phyloP scores from a whole-genome alignment of 2,329 filamentous ascomycete species.

The Ustilaginoidea virens region DNA sequence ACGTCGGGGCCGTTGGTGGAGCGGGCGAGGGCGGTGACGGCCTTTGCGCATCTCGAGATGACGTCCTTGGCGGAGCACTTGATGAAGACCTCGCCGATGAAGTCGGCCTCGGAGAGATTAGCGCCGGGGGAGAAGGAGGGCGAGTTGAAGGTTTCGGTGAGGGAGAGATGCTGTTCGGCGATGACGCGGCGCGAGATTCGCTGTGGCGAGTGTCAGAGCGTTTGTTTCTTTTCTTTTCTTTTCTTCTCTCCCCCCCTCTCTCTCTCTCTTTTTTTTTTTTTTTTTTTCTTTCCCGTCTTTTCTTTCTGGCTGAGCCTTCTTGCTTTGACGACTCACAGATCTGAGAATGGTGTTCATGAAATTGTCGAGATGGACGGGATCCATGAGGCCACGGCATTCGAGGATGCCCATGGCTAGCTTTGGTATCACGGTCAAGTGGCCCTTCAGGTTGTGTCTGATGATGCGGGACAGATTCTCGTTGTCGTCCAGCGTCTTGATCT shows the following conservation, averaged over 20 bases:
- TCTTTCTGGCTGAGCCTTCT: too few relatives aligned
- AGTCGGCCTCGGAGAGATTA: slow-evolving; percentile 58
- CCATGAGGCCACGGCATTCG: slow-evolving; percentile 74
- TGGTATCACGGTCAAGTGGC: slow-evolving; percentile 87
- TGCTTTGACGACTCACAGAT: slow-evolving; percentile 55
- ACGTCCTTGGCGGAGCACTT: slow-evolving; percentile 86
- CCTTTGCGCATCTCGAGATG: slow-evolving; percentile 64
- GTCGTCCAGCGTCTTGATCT: slow-evolving; percentile 73
- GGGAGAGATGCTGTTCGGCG: slow-evolving; percentile 87
- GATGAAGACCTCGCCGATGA: slow-evolving; percentile 90
- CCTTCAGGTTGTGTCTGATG: slow-evolving; percentile 63
- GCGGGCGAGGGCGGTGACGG: slow-evolving; percentile 58
- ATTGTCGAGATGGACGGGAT: slow-evolving; percentile 65
- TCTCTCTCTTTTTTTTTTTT: too few relatives aligned
- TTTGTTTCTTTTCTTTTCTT: too few relatives aligned
- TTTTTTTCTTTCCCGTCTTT: too few relatives aligned
- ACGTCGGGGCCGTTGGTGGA: slow-evolving; percentile 59
- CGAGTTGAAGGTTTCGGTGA: slow-evolving; percentile 87
- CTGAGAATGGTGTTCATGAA: slow-evolving; percentile 92
- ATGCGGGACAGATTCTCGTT: slow-evolving; percentile 78
- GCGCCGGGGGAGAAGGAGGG: slow-evolving; percentile 78
- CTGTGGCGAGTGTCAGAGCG: slow-evolving; percentile 27
- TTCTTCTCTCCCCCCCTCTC: too few relatives aligned
- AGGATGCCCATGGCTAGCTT: slow-evolving; percentile 88
- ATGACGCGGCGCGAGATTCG: slow-evolving; percentile 92